Percentiles rank a stretch among this genome's conserved stretches.
Evolutionary conservation across 176 grass and related monocot genomes (phyloP).

Genomic region (Carex littledalei): DNA sequence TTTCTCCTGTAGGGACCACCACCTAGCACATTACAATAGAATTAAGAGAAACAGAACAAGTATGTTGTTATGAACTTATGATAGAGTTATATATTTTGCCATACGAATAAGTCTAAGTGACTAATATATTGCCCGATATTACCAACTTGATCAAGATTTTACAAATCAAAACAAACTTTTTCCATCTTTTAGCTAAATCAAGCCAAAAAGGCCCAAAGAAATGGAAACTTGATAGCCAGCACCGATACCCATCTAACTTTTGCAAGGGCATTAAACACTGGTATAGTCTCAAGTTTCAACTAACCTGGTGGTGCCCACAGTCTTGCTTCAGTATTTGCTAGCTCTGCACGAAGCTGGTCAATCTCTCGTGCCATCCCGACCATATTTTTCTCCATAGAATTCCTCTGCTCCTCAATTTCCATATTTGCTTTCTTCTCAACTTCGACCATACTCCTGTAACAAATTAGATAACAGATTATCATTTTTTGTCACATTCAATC

Average conservation of each 20-base stretch:
- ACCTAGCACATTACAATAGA: conserved; percentile 23
- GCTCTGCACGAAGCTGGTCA: conserved; percentile 14
- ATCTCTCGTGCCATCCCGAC: conserved; percentile 20
- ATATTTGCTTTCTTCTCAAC: conserved; percentile 28
- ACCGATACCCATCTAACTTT: background rate
- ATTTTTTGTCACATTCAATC: background rate
- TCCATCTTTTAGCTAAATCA: background rate
- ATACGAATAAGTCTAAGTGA: background rate
- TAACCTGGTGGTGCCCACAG: conserved; percentile 25
- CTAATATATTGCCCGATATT: background rate
- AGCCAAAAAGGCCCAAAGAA: background rate
- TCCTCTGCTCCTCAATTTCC: conserved; percentile 22
- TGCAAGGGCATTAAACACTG: background rate
- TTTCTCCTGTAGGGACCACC: conserved; percentile 3
- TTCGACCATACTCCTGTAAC: conserved; percentile 14
- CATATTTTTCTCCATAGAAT: conserved; percentile 31
- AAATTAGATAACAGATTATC: background rate
- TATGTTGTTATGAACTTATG: background rate
- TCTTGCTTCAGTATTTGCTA: conserved; percentile 23
- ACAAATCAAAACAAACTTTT: background rate
- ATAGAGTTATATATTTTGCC: background rate
- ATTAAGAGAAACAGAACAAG: conserved; percentile 3
- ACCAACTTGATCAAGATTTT: background rate
- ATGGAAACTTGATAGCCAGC: background rate
- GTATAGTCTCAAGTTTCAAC: background rate